Evolutionary conservation across 1,139 yeast genomes (phyloP).

Genomic region (Ashbya aceris): DNA sequence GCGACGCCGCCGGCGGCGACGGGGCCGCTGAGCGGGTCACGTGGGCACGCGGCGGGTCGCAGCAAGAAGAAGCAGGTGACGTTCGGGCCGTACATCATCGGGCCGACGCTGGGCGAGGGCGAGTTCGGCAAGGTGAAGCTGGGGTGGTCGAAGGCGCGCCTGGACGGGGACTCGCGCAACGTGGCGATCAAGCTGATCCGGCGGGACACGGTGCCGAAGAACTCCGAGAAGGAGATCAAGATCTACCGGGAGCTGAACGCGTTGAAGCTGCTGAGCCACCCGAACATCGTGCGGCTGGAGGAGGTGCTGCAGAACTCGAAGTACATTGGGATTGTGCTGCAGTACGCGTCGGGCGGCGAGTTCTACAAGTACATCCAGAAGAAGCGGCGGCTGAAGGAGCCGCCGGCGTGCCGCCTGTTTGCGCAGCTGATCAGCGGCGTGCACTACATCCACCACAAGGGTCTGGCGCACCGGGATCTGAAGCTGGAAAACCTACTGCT

Average conservation of each 20-base stretch:
- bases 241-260: conserved; percentile 92
- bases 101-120: conserved; percentile 95
- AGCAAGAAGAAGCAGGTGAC: conserved; percentile 36
- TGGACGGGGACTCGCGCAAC: conserved; percentile 46
- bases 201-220: conserved; percentile 74
- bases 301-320: conserved; percentile 92
- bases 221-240: conserved; percentile 77
- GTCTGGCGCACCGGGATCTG: conserved; percentile 66
- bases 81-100: conserved; percentile 81
- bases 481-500: conserved; percentile 66
- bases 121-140: conserved; percentile 95
- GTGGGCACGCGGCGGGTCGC: background rate
- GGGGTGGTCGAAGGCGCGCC: conserved; percentile 60
- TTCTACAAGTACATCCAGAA: conserved; percentile 85
- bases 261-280: conserved; percentile 75
- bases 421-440: conserved; percentile 93
- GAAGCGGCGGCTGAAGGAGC: conserved; percentile 78
- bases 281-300: conserved; percentile 83
- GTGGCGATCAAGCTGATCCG: conserved; percentile 91
- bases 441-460: conserved; percentile 64
- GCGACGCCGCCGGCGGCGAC: conserved; percentile 3
- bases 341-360: conserved; percentile 97
- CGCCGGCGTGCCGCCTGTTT: conserved; percentile 75
- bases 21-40: background rate
- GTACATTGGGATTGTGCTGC: conserved; percentile 91